Evolutionary conservation across 2,329 filamentous ascomycete genomes (phyloP), one percentile per base, ranked within the genome.

Genomic region (Diaporthe batatas): DNA sequence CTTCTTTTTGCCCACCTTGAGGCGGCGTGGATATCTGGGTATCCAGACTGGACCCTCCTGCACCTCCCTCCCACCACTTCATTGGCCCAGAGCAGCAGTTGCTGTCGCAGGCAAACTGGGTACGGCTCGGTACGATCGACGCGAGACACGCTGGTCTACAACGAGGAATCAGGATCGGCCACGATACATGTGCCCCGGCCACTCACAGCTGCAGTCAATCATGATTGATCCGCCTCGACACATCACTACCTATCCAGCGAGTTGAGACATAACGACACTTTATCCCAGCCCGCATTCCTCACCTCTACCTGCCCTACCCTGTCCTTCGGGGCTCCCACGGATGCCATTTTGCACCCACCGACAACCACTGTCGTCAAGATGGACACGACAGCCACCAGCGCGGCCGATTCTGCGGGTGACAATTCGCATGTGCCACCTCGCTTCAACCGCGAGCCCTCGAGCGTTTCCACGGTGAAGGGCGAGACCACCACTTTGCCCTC

Each of bases 381-480:
- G 81, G 81, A 82, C 80, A 80, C 77, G 77, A 77, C 81, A 77
- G 74, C 77, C 73, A 79, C 74, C 76, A 78, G 76, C 70, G 76
- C 78, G 74, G 78, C 79, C 76, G 78, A 78, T 77, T 74, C 76
- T 76, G 64, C 76, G 71, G 65, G 74, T 74, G 68, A 73, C 74
- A 73, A 75, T 47, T 68, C 75, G 68, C 74, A 68, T 64, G 72
- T 65, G 72, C 49, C 72, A 74, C 72, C 76, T 75, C 76, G 76
- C 75, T 75, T 75, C 73, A 79, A 75, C 77, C 80, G 76, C 77
- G 76, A 77, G 72, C 78, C 77, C 67, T 76, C 77, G 34, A 70
- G 72, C 18, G 72, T 76, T 36, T 75, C 77, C 54, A 72, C 76
- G 62, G 74, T 76, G 65, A 77, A 75, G 73, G 68, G 71, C 23